Percentiles rank a stretch among this genome's conserved stretches.
Conservation (phyloP, 2,329 filamentous ascomycete species). For the Curvularia spicifera region DNA sequence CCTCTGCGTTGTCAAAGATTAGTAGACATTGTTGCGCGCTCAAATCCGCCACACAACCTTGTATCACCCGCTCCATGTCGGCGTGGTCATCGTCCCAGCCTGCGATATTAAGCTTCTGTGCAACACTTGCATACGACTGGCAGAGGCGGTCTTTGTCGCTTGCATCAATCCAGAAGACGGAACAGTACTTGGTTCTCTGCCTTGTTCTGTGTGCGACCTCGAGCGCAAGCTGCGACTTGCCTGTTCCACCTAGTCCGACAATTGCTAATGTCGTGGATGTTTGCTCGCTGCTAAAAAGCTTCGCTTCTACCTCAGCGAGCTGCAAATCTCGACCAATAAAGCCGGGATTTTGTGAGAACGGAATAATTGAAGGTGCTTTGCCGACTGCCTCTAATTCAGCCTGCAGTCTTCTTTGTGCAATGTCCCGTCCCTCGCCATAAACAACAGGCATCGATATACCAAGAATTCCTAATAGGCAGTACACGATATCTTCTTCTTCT, state of each 20-base stretch:
- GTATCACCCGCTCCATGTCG: slow-evolving; percentile 19
- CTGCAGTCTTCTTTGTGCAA: background rate
- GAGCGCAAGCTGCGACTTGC: slow-evolving; percentile 39
- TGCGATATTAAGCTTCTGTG: background rate
- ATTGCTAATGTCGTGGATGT: slow-evolving; percentile 24
- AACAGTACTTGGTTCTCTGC: slow-evolving; percentile 45
- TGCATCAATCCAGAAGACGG: slow-evolving; percentile 33
- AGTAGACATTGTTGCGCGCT: slow-evolving; percentile 13
- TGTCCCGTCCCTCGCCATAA: background rate
- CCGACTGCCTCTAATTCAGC: background rate
- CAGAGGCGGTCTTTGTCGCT: background rate
- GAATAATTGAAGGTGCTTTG: background rate
- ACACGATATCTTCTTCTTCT: background rate
- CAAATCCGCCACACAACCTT: slow-evolving; percentile 5
- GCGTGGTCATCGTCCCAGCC: slow-evolving; percentile 1
- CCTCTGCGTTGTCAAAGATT: slow-evolving; percentile 37
- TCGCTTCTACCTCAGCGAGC: slow-evolving; percentile 26
- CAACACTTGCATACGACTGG: background rate
- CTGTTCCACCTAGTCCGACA: slow-evolving; percentile 25
- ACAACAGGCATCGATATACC: background rate
- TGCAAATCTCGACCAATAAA: background rate
- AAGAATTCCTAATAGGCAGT: background rate
- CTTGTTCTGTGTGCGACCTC: slow-evolving; percentile 39
- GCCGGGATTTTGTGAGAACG: background rate
- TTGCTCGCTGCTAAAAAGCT: slow-evolving; percentile 26